phyloP scores from a whole-genome alignment of 257 asterid species.

The Penstemon eatonii region DNA sequence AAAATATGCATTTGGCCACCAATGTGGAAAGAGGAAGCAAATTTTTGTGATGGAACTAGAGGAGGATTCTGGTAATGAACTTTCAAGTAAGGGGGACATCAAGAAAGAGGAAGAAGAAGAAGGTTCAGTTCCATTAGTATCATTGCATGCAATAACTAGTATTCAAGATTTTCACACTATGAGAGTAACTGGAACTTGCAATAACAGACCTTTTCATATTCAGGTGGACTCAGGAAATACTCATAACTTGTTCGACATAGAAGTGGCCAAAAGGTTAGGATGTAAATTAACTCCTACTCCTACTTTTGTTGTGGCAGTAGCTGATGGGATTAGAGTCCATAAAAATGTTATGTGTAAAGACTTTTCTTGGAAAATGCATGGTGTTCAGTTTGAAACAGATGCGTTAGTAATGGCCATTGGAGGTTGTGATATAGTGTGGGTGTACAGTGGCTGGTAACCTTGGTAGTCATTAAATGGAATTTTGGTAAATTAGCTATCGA shows the following conservation, averaged over 20 bases:
- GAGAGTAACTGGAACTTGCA: not conserved
- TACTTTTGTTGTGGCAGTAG: not conserved
- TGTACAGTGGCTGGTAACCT: not conserved
- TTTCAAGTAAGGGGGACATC: not conserved
- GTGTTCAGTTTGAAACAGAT: not conserved
- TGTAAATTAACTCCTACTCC: not conserved
- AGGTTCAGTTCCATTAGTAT: not conserved
- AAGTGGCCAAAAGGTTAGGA: not conserved
- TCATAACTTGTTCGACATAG: not conserved
- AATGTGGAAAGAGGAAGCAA: not conserved
- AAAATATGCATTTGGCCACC: not conserved
- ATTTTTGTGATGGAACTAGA: not conserved
- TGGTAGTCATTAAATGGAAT: not conserved
- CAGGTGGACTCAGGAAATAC: not conserved
- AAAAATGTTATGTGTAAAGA: not conserved
- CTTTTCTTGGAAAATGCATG: not conserved
- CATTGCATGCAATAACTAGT: not conserved
- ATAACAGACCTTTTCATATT: not conserved
- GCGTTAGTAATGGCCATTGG: not conserved
- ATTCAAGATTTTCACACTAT: not conserved
- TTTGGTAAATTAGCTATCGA: not conserved
- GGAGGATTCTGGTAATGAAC: not conserved
- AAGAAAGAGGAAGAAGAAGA: not conserved
- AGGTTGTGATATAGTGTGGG: not conserved
- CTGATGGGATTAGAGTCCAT: not conserved